A percentile compares a stretch with the other conserved stretches of the same genome.
These are phyloP conservation scores for Citrus sinensis DNA, from an alignment of 345 rosid species.

Conservation along the genomic window DNA sequence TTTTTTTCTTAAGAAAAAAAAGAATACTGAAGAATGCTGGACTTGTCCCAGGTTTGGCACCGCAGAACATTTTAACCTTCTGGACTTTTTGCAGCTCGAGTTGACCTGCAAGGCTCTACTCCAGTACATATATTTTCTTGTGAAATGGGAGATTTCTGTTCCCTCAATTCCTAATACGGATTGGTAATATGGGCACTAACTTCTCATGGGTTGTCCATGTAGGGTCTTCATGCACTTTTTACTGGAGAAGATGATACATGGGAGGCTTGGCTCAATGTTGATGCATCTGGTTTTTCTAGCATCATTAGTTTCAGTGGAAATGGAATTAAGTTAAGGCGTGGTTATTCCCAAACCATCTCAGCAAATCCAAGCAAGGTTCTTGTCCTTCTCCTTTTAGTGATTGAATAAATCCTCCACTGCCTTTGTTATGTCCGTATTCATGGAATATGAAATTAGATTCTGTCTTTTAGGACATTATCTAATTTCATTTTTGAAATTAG, in stretches of 20 bases:
- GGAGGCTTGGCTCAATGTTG: constrained; percentile 95
- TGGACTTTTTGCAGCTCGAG: constrained; percentile 95
- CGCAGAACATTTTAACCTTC: constrained; percentile 91
- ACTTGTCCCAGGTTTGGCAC: constrained; percentile 79
- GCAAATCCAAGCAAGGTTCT: constrained; percentile 84
- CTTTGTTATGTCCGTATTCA: neutral
- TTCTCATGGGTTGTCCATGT: constrained; percentile 16
- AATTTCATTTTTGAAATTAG: too few species aligned
- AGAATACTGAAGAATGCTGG: constrained; percentile 9
- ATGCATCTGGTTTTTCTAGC: constrained; percentile 72
- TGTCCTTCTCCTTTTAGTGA: neutral
- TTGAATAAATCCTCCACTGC: neutral
- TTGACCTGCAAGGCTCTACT: constrained; percentile 82
- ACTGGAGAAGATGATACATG: constrained; percentile 95
- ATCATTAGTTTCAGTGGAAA: constrained; percentile 59
- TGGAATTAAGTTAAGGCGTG: constrained; percentile 89
- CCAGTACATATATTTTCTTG: constrained; percentile 45
- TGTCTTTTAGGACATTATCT: neutral
- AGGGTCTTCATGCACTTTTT: constrained; percentile 95
- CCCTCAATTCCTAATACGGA: constrained; percentile 3
- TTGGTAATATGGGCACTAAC: constrained; percentile 11
- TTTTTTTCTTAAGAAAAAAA: neutral
- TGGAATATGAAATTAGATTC: neutral
- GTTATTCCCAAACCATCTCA: constrained; percentile 65
- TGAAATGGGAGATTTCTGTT: constrained; percentile 4